Base-by-base conservation (phyloP, 2,329 filamentous ascomycete genomes). In the Didymella pinodella region DNA sequence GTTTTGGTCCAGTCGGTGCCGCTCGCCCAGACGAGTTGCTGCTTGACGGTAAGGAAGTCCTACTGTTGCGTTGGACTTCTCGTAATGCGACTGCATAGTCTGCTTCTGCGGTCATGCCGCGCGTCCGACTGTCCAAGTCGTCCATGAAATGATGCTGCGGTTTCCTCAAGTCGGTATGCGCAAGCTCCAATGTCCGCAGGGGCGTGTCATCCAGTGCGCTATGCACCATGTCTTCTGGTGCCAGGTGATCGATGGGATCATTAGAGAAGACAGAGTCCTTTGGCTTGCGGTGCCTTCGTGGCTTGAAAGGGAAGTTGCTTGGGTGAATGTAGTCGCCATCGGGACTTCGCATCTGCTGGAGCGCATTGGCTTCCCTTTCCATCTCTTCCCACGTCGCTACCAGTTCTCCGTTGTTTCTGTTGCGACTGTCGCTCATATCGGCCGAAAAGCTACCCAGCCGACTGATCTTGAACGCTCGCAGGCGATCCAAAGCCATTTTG, bases 401-500 rank as follows among this genome's bases (percentile, higher is more conserved):
- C 7, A 76, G 63, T 40, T 68, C 65, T 22, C 69, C 69, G 44
- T 69, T 66, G 29, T 73, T 71, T 34, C 68, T 67, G 22, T 66
- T 68, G 20, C 74, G 71, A 41, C 70, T 72, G 48, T 76, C 75
- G 53, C 69, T 75, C 54, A 64, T 66, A 57, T 77, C 75, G 10
- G 68, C 68, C 1, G 74, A 76, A 34, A 75, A 77, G 56, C 74
- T 77, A 20, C 74, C 75, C 20, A 78, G 47, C 12, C 76, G 74
- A 22, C 76, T 75, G 41, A 83, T 74, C 48, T 78, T 79, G 67
- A 81, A 78, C n/a, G 78, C 73, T 58, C 79, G 75, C 43, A 83
- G 65, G 5, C 79, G 75, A 58, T 83, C 81, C 25, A 83, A 70
- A 0, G 81, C 81, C 3, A 86, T 88, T 68, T 89, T 89, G 81